These are phyloP conservation scores for Fusarium hainanense DNA, from an alignment of 2,329 filamentous ascomycete genomes.

Conservation along the genomic window DNA sequence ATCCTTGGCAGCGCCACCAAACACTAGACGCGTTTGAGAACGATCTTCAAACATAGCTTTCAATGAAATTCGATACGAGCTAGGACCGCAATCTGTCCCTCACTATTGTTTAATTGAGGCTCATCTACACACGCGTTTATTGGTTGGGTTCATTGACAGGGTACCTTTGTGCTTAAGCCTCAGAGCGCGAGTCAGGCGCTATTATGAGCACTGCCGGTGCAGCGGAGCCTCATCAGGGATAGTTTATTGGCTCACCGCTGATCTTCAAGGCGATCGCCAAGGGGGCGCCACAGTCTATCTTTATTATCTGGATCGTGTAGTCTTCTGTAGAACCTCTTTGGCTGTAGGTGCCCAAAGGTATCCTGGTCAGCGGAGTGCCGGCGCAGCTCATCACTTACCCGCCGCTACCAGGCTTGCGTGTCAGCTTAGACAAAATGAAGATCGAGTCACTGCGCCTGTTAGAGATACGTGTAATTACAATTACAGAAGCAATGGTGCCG, in stretches of 20 bases:
- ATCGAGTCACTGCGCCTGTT: slow-evolving; percentile 10
- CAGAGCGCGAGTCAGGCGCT: slow-evolving; percentile 19
- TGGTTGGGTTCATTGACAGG: not conserved
- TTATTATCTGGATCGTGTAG: not conserved
- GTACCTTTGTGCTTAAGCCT: slow-evolving; percentile 10
- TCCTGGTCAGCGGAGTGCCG: not conserved
- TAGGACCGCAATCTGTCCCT: not conserved
- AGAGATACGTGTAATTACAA: slow-evolving; percentile 12
- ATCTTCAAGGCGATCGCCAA: slow-evolving; percentile 28
- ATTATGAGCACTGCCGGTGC: not conserved
- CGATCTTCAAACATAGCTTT: slow-evolving; percentile 16
- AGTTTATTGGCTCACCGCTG: slow-evolving; percentile 24
- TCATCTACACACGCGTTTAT: not conserved
- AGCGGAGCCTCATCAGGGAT: slow-evolving; percentile 6
- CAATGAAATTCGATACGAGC: not conserved
- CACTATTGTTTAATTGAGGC: not conserved
- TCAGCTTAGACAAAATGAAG: slow-evolving; percentile 19
- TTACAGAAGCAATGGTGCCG: slow-evolving; percentile 5
- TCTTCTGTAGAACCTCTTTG: not conserved
- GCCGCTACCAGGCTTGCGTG: slow-evolving; percentile 19
- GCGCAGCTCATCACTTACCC: slow-evolving; percentile 18
- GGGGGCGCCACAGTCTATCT: slow-evolving; percentile 1
- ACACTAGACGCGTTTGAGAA: slow-evolving; percentile 17
- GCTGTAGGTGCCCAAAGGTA: not conserved
- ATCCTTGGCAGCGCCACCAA: slow-evolving; percentile 8